Evolutionary conservation across 352 stramenopile species (phyloP).

Genomic region (Phytopythium aichiense): DNA sequence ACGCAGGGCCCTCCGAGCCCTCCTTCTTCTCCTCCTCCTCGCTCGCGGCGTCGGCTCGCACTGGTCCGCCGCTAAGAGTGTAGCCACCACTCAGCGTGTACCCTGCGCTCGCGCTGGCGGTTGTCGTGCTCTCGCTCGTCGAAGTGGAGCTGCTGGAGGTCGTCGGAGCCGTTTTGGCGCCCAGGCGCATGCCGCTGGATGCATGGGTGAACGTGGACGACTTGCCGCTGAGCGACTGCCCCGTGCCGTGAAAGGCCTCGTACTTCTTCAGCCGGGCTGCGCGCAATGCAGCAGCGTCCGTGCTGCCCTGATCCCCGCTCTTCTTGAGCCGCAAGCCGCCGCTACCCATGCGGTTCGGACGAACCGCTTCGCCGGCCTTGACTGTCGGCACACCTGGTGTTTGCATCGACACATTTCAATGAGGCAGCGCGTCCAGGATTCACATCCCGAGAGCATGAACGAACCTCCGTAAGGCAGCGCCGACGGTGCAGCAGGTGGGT

Average conservation of each 20-base stretch:
- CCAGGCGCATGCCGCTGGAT: conserved; percentile 17
- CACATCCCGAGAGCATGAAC: conserved; percentile 2
- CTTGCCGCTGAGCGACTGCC: conserved; percentile 62
- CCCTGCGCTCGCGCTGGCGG: not conserved
- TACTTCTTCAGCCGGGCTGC: conserved; percentile 74
- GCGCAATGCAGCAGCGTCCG: conserved; percentile 60
- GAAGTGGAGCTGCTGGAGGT: not conserved
- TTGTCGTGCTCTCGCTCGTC: not conserved
- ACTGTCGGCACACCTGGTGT: conserved; percentile 58
- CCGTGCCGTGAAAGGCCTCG: conserved; percentile 81
- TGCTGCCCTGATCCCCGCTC: conserved; percentile 42
- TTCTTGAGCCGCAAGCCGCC: conserved; percentile 76
- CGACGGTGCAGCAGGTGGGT: conserved; percentile 33
- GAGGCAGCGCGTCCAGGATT: conserved; percentile 7
- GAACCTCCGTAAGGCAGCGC: conserved; percentile 64
- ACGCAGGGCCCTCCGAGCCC: conserved; percentile 24
- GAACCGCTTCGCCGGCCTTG: conserved; percentile 36
- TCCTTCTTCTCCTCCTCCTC: conserved; percentile 43
- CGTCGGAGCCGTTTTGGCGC: conserved; percentile 6
- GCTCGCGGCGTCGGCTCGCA: conserved; percentile 9
- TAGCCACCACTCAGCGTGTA: conserved; percentile 15
- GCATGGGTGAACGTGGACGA: conserved; percentile 25
- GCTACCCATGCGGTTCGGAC: conserved; percentile 25
- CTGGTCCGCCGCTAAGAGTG: conserved; percentile 28
- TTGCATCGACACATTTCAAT: not conserved